Evolutionary conservation across 1,284 basidiomycete genomes (phyloP), one percentile per base, ranked within the genome.

Genomic region (Boletus semigastroideus): DNA sequence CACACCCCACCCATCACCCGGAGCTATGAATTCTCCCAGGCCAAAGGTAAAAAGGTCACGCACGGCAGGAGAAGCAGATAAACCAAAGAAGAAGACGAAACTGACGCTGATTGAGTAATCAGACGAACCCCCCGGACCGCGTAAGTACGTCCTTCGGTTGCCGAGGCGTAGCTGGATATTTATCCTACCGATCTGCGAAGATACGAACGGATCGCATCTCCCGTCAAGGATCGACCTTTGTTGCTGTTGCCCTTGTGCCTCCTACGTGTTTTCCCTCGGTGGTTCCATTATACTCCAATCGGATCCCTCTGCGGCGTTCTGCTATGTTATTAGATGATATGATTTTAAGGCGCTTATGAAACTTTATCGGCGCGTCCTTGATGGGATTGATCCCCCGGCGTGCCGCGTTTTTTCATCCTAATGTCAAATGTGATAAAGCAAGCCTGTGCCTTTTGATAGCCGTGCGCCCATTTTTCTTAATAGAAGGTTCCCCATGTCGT

Each of bases 331-430:
- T 53, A 47, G 52, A 52, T 52, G 54, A 54, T 60, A 62, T 52
- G 51, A 60, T 55, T n/a, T 37, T 40, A 57, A 57, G 52, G 45
- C 51, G 53, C 48, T 55, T 68, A 68, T 68, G 63, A 66, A 68
- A 68, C 63, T 51, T 55, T 63, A 66, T 57, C 57, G 56, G 52
- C 37, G 31, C 28, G 51, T 51, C 54, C 38, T 62, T 65, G 65
- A 68, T 67, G 57, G 60, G 48, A 60, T 65, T 64, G 57, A 67
- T 67, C 49, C 48, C 58, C 53, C 57, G 53, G 56, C 42, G 44
- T 62, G 59, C 64, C 58, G 42, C 53, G 27, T 52, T 51, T 53
- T 53, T 55, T 49, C 47, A 50, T 61, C 61, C 51, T 49, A 49
- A 37, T 31, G 36, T 54, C 51, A 46, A 55, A 51, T 60, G 62